Percentiles rank a stretch among this genome's conserved stretches.
phyloP scores from a whole-genome alignment of 352 stramenopile species.

The Pythium utonaiense region DNA sequence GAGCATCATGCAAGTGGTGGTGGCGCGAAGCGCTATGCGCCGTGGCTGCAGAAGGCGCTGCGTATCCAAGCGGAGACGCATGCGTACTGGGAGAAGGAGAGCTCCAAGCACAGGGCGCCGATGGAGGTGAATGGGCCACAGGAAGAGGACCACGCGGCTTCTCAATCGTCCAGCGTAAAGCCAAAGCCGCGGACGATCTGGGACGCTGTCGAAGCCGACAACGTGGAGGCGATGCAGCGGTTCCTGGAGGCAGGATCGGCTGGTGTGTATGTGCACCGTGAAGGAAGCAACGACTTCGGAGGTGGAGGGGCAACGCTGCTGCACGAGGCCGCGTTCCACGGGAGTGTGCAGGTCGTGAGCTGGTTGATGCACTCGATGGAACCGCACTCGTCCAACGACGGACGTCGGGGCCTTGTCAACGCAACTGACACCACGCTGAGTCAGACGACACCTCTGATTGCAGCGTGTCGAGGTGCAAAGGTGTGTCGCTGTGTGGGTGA shows the following conservation, averaged over 20 bases:
- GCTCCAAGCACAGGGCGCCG: neutral
- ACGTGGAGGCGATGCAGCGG: constrained; percentile 15
- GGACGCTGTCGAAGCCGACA: constrained; percentile 37
- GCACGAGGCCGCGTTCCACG: constrained; percentile 46
- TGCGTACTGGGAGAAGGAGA: constrained; percentile 8
- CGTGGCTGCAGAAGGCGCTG: constrained; percentile 45
- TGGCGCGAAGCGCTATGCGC: constrained; percentile 41
- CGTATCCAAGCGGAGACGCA: constrained; percentile 21
- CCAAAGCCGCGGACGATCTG: constrained; percentile 26
- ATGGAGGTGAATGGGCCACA: neutral
- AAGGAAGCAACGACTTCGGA: constrained; percentile 6
- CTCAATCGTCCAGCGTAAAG: constrained; percentile 6
- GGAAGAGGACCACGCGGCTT: neutral
- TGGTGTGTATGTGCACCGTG: constrained; percentile 33
- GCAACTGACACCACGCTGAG: constrained; percentile 48
- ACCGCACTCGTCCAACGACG: constrained; percentile 29
- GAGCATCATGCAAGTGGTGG: neutral
- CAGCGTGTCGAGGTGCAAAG: constrained; percentile 41
- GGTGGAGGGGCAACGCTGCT: constrained; percentile 42
- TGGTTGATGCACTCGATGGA: constrained; percentile 38
- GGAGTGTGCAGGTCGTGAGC: constrained; percentile 30
- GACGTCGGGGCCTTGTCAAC: constrained; percentile 31
- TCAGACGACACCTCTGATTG: constrained; percentile 54
- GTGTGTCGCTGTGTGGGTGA: constrained; percentile 3
- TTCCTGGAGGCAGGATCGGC: constrained; percentile 30